Percentiles rank a stretch among this genome's conserved stretches.
These are phyloP conservation scores for Sporothrix pseudoabietina DNA, from an alignment of 2,329 filamentous ascomycete species.

Conservation along the genomic window DNA sequence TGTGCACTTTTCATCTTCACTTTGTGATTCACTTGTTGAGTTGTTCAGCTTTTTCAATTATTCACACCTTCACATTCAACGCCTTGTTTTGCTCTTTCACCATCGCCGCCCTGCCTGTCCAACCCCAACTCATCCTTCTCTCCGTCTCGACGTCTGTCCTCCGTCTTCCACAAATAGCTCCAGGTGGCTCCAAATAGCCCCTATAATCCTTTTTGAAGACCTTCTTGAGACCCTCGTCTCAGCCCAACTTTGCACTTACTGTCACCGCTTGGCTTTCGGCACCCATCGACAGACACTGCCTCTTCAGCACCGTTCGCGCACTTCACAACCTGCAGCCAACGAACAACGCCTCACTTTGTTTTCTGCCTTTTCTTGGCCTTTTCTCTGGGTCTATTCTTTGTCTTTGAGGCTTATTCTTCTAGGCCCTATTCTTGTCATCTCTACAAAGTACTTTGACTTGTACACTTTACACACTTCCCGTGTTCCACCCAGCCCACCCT, in stretches of 20 bases:
- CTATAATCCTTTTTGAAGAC: not conserved
- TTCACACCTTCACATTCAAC: not conserved
- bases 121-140: not conserved
- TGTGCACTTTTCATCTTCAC: conserved; percentile 3
- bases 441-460: not conserved
- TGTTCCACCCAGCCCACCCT: conserved; percentile 15
- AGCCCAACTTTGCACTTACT: not conserved
- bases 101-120: conserved; percentile 5
- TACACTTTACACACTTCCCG: not conserved
- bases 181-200: not conserved
- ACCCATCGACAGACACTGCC: conserved; percentile 3
- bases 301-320: conserved; percentile 16
- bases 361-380: not conserved
- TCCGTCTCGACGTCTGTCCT: not conserved
- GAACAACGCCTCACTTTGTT: conserved; percentile 1
- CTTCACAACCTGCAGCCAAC: not conserved
- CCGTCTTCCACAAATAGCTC: conserved; percentile 16
- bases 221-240: not conserved
- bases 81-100: not conserved
- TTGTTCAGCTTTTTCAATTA: not conserved
- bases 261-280: not conserved
- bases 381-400: not conserved
- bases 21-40: not conserved
- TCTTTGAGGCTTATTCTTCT: too few species aligned
- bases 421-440: not conserved